Evolutionary conservation across 495 filamentous ascomycete species (phyloP), one percentile per base, ranked within the genome.

Genomic region (Geoglossum glabrum): DNA sequence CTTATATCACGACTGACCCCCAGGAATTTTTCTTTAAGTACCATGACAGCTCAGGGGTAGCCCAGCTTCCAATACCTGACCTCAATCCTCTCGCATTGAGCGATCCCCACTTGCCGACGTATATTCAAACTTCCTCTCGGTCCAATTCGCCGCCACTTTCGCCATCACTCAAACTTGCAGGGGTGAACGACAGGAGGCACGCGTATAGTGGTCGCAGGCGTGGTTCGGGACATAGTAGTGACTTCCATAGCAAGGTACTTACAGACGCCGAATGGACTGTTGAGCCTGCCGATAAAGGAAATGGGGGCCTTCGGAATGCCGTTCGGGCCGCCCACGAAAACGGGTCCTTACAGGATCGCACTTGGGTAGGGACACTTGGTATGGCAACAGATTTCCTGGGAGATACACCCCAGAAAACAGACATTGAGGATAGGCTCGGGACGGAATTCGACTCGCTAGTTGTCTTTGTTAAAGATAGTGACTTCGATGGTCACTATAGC

Each of bases 401-500:
- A 27, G 77, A 80, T 33, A 76, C 78, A 6, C 75, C 79, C 58
- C 82, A 81, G 46, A 85, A 84, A 61, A 73, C 81, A 56, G 83
- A 87, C 54, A 95, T 96, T 59, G 77, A 84, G 57, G 84, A 90
- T 64, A 75, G 76, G 46, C 70, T 96, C 26, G 79, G 85, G 17
- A 82, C 80, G 10, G 85, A 93, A 65, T 83, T 85, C 64, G 81
- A 87, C 60, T 87, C 85, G 57, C 68, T 90, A 62, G 79, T 81
- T 11, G 88, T 95, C 31, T 90, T 83, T 64, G 83, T 86, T 64
- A 85, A 79, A 38, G 89, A 96, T 67, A 83, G 79, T 61, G 88
- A 95, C 65, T 87, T 94, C 49, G 85, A 94, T 63, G 87, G 89
- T 3, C 87, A 94, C 68, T 96, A 96, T 64, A 78, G 80, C 11